Evolutionary conservation across 441 rosid species (phyloP).

Genomic region (Breynia disticha): DNA sequence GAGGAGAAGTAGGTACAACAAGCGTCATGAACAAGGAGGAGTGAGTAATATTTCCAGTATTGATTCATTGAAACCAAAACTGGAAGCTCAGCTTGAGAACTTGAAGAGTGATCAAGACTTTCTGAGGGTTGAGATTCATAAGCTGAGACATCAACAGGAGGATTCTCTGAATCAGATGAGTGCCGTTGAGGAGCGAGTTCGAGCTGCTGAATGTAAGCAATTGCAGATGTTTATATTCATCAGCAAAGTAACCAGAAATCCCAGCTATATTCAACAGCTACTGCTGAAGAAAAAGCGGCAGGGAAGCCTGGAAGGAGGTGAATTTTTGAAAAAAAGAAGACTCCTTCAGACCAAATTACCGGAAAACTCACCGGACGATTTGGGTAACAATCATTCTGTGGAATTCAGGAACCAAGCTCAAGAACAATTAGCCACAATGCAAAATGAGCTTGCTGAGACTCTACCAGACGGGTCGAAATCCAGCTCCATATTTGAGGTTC

Average conservation of each 20-base stretch:
- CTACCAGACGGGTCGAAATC: constrained; percentile 12
- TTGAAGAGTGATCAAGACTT: constrained; percentile 38
- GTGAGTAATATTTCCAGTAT: neutral
- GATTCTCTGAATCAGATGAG: constrained; percentile 29
- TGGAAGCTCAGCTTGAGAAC: constrained; percentile 29
- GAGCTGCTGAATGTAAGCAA: constrained; percentile 36
- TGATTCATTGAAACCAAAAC: constrained; percentile 9
- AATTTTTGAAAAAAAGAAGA: constrained; percentile 30
- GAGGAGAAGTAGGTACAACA: constrained; percentile 43
- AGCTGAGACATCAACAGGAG: constrained; percentile 35
- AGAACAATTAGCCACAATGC: constrained; percentile 24
- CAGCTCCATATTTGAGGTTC: constrained; percentile 7
- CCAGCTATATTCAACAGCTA: constrained; percentile 33
- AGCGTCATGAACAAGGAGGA: constrained; percentile 18
- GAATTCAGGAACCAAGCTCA: constrained; percentile 18
- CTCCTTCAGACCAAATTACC: constrained; percentile 26
- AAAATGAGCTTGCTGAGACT: constrained; percentile 21
- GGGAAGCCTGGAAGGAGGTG: constrained; percentile 27
- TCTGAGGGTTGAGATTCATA: constrained; percentile 36
- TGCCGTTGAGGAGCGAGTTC: constrained; percentile 34
- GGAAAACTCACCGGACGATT: constrained; percentile 13
- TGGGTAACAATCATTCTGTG: constrained; percentile 6
- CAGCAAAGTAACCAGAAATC: constrained; percentile 28
- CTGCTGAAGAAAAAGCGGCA: constrained; percentile 34
- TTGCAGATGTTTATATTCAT: constrained; percentile 44